Evolutionary conservation across 768 basidiomycete species (phyloP).

Genomic region (Pulveroboletus frians): DNA sequence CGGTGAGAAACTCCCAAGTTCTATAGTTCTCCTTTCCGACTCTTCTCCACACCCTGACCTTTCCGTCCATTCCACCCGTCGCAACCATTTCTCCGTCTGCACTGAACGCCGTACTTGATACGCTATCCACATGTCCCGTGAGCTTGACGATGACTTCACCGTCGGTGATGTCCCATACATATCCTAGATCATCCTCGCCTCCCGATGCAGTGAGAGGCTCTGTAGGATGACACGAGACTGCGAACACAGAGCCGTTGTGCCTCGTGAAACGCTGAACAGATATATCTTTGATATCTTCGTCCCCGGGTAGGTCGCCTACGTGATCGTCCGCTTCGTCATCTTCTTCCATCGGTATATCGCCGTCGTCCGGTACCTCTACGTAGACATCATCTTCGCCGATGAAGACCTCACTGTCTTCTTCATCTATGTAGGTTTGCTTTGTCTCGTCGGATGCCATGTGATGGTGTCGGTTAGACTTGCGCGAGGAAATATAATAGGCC

Average conservation of each 20-base stretch:
- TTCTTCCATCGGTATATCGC: conserved; percentile 67
- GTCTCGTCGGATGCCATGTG: conserved; percentile 33
- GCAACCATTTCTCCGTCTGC: conserved; percentile 88
- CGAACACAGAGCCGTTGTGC: conserved; percentile 79
- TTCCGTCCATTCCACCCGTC: conserved; percentile 98
- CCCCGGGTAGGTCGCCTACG: conserved; percentile 39
- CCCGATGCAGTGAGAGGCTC: conserved; percentile 82
- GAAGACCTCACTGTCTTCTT: conserved; percentile 53
- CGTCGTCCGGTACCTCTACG: conserved; percentile 60
- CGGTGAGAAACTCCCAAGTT: conserved; percentile 92
- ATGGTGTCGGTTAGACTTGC: conserved; percentile 1
- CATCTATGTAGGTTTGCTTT: conserved; percentile 32
- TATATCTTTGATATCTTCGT: conserved; percentile 48
- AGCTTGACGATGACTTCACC: conserved; percentile 80
- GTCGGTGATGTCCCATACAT: conserved; percentile 84
- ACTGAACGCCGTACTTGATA: conserved; percentile 75
- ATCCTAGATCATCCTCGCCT: conserved; percentile 92
- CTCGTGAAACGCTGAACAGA: conserved; percentile 63
- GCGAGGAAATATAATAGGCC: too few relatives aligned
- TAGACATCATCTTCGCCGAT: conserved; percentile 63
- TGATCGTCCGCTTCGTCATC: conserved; percentile 53
- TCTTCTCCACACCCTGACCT: conserved; percentile 85
- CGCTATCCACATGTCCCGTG: conserved; percentile 91
- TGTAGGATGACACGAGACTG: conserved; percentile 78
- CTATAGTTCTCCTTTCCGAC: conserved; percentile 70